Evolutionary conservation across 768 basidiomycete genomes (phyloP), one percentile per base, ranked within the genome.

Genomic region (Tylopilus vinaceipallidus): DNA sequence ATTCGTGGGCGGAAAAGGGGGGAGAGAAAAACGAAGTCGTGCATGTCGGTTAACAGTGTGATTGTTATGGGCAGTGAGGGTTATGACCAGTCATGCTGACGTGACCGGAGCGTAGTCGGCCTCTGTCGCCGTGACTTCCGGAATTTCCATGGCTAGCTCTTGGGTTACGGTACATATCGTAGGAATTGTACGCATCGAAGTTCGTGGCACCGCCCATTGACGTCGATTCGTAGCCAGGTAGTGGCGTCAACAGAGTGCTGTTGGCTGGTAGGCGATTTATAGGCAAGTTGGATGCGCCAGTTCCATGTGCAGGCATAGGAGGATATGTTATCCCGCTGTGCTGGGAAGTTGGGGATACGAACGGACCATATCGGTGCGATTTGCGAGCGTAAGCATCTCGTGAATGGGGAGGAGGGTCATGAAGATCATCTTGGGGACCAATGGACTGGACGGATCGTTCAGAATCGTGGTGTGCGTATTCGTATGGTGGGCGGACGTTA

Each of bases 161-260:
- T 50, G 78, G 65, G 37, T 64, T 63, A 37, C 72, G 73, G 44
- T 75, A 72, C 29, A 74, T 68, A 53, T 73, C 75, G 49, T 69
- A 70, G 20, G 61, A 52, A 23, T 42, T 45, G 43, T 64, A 71
- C 10, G 50, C 16, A 27, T 56, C 45, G 36, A 57, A 45, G 24
- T 53, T 41, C 8, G 54, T 23, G 24, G 26, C 29, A 47, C 57
- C 49, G 32, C 54, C 46, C 48, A 74, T 54, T n/a, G 76, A 64
- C 24, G 75, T 56, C 8, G 71, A 59, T 52, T 77, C 75, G 57
- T 83, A 85, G 19, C 82, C 78, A 4, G 81, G 75, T 17, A 86
- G 72, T n/a, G 87, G 84, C 27, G 86, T 88, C 53, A 88, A 71
- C 46, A 89, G 73, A 22, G 83, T 87, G 66, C 82, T 86, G 59